Percentiles rank a stretch among this genome's conserved stretches.
Conservation (phyloP, 306 rosid species). For the Acacia melanoxylon region DNA sequence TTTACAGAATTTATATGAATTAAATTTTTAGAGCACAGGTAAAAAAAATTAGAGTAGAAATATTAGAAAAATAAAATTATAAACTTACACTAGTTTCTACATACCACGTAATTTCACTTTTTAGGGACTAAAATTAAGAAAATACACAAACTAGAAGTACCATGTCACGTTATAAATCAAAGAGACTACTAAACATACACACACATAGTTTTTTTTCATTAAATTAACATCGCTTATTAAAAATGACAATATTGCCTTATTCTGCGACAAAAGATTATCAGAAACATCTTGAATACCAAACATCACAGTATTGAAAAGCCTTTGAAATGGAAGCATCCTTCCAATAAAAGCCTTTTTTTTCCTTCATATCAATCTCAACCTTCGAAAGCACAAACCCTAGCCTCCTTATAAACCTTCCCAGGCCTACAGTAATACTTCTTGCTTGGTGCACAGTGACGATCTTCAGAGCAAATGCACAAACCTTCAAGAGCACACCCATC, state of each 20-base stretch:
- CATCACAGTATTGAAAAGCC: neutral
- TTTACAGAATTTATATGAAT: too few relatives aligned
- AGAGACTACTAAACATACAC: neutral
- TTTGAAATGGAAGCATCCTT: neutral
- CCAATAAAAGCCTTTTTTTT: neutral
- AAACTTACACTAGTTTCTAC: too few relatives aligned
- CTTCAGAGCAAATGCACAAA: slow-evolving; percentile 63
- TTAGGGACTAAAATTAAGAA: neutral
- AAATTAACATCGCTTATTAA: neutral
- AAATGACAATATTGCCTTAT: neutral
- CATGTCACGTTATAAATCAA: neutral
- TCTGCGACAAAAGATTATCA: neutral
- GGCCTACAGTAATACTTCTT: slow-evolving; percentile 59
- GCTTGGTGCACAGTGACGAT: slow-evolving; percentile 69
- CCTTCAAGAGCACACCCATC: slow-evolving; percentile 87
- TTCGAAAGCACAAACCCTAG: slow-evolving; percentile 59
- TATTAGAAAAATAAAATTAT: too few relatives aligned
- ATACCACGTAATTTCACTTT: neutral
- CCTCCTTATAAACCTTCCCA: slow-evolving; percentile 61
- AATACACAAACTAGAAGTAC: neutral
- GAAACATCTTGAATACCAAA: neutral
- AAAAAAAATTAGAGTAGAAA: too few relatives aligned
- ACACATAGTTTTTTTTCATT: neutral
- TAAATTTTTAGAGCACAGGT: too few relatives aligned
- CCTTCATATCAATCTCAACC: neutral